Conservation (phyloP, 2,329 filamentous ascomycete species). For the Alternaria gansuensis region DNA sequence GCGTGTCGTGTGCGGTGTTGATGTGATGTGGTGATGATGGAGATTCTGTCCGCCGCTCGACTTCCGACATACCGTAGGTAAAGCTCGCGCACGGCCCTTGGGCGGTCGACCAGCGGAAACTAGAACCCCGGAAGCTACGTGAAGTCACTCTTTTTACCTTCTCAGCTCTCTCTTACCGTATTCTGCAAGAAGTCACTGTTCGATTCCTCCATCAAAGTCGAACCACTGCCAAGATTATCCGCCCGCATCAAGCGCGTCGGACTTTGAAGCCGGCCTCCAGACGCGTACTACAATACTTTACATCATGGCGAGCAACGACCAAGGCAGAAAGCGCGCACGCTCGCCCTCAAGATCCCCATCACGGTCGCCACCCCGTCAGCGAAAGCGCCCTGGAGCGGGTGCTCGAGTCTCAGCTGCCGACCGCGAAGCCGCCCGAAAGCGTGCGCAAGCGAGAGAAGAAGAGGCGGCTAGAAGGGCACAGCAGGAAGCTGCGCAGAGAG, state of each 20-base stretch:
- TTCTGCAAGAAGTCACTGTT: neutral
- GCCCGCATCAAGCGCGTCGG: slow-evolving; percentile 9
- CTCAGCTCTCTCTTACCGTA: neutral
- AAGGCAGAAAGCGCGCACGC: slow-evolving; percentile 44
- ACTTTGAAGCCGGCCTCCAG: slow-evolving; percentile 8
- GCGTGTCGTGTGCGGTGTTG: slow-evolving; percentile 19
- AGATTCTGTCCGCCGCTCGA: slow-evolving; percentile 26
- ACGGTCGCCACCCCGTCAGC: slow-evolving; percentile 65
- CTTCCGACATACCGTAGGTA: slow-evolving; percentile 9
- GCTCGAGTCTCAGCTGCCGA: slow-evolving; percentile 72
- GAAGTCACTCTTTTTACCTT: neutral
- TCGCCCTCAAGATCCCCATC: slow-evolving; percentile 50
- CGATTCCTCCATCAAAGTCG: neutral
- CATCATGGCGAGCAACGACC: slow-evolving; percentile 37
- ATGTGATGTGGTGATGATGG: slow-evolving; percentile 32
- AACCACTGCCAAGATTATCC: neutral
- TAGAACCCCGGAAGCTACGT: slow-evolving; percentile 10
- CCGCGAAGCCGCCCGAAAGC: slow-evolving; percentile 71
- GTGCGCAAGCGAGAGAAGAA: slow-evolving; percentile 53
- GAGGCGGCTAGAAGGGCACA: slow-evolving; percentile 60
- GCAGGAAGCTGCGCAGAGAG: slow-evolving; percentile 57
- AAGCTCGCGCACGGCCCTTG: slow-evolving; percentile 24
- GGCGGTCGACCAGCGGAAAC: slow-evolving; percentile 9
- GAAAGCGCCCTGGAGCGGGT: slow-evolving; percentile 65
- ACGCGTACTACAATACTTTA: slow-evolving; percentile 3